A percentile compares a stretch with the other conserved stretches of the same genome.
Evolutionary conservation across 116 monocot genomes (phyloP).

Genomic region (Cymodocea nodosa): DNA sequence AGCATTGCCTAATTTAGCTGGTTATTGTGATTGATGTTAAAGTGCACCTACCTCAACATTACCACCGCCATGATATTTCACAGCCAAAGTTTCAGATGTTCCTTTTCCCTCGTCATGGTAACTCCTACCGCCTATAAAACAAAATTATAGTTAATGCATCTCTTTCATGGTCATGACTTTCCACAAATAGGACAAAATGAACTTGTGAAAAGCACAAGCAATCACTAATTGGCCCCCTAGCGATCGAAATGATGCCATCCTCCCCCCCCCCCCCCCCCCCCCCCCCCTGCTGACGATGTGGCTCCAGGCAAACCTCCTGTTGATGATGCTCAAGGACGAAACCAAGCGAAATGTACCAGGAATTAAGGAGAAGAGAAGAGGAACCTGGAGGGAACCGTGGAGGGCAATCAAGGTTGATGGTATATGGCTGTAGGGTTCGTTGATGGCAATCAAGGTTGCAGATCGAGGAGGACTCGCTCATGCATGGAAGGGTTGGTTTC

Average conservation of each 20-base stretch:
- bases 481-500: no score
- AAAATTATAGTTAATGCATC: not conserved
- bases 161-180: no score
- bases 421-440: no score
- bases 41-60: slow-evolving; percentile 10
- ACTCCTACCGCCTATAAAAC: slow-evolving; percentile 89
- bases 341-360: slow-evolving; percentile 27
- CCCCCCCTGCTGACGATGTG: slow-evolving; percentile 69
- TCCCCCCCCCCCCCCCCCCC: slow-evolving; percentile 49
- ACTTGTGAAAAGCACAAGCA: not conserved
- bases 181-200: not conserved
- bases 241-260: slow-evolving; percentile 77
- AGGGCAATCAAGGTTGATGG: no score
- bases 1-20: no score
- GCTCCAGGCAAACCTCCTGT: slow-evolving; percentile 84
- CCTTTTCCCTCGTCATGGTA: slow-evolving; percentile 99
- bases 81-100: slow-evolving; percentile 96
- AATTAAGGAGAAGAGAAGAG: no score
- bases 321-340: slow-evolving; percentile 77
- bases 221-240: slow-evolving; percentile 15
- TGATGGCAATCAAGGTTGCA: no score
- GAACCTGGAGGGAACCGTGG: slow-evolving; percentile 11
- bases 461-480: no score
- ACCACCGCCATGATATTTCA: slow-evolving; percentile 95
- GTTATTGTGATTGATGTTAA: not conserved